A percentile compares a stretch with the other conserved stretches of the same genome.
Conservation (phyloP, 163 green algal genomes). For the Smithsoniella earleae region DNA sequence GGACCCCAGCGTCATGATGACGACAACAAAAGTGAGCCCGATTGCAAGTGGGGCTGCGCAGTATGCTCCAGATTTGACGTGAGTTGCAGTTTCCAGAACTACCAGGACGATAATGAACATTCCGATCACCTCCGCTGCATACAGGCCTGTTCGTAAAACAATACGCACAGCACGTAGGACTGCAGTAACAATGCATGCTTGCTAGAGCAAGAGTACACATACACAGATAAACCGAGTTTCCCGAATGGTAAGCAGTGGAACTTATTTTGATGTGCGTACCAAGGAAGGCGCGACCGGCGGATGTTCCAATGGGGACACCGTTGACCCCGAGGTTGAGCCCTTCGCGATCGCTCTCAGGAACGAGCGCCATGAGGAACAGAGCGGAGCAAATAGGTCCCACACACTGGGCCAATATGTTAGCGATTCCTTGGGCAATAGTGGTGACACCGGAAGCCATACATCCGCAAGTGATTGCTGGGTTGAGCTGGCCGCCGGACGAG, state of each 20-base stretch:
- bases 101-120: slow-evolving; percentile 30
- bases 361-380: background rate
- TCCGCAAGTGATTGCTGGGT: slow-evolving; percentile 5
- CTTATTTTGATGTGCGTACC: too few species aligned
- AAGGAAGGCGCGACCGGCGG: background rate
- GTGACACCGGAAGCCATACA: background rate
- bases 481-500: background rate
- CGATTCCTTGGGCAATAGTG: background rate
- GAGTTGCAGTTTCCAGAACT: slow-evolving; percentile 7
- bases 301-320: background rate
- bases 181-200: too few species aligned
- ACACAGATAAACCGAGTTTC: too few species aligned
- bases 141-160: too few species aligned
- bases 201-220: too few species aligned
- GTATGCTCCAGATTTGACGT: slow-evolving; percentile 12
- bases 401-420: slow-evolving; percentile 1
- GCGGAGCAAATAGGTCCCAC: background rate
- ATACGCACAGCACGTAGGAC: too few species aligned
- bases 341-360: background rate
- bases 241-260: too few species aligned
- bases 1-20: slow-evolving; percentile 5
- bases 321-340: background rate
- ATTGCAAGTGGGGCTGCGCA: background rate
- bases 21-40: background rate
- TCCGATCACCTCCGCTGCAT: slow-evolving; percentile 12